Evolutionary conservation across 805 yeast genomes (phyloP), one percentile per base, ranked within the genome.

Genomic region (Candida caryicola): DNA sequence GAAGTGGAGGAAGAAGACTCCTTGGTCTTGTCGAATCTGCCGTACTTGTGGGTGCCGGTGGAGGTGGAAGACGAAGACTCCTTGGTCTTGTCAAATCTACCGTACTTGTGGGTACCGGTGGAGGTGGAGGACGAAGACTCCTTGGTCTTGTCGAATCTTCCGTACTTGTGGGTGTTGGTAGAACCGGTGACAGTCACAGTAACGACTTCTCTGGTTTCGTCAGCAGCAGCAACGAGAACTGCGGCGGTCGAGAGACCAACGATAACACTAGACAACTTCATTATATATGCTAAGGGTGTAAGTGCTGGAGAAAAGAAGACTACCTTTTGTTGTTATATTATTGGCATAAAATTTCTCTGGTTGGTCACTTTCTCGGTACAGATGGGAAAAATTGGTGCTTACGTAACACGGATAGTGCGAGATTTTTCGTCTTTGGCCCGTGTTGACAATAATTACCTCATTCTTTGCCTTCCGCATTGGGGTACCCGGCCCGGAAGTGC

Each of bases 131-230:
- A 49, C 31, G 60, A 43, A 4, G 69, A 44, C 26, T 59, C 52
- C 45, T 59, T 49, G 37, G 77, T 71, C 60, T 75, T 71, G 69
- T 77, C 68, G 55, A 77, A 77, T 54, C 69, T 69, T 48, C 85
- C 85, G 47, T 66, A 67, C 45, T 60, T 71, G 66, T 79, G 81
- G 25, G 82, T 77, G 40, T 31, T 9, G 35, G 39, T 27, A 26
- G 53, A 43, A 44, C 61, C 66, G 44, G 56, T 54, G 43, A 54
- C 64, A 39, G 64, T 70, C 48, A 56, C 56, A 35, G 43, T 44
- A 37, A 40, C 43, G 21, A 39, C 23, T 26, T 39, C 46, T 39
- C 44, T 42, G 34, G 39, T 33, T 17, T 43, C 47, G 23, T 50
- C 47, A 23, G 57, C 51, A 29, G 57, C 55, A 19, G 54, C 37